Conservation (phyloP, 2,329 filamentous ascomycete genomes). For the Penicillium crustosum region DNA sequence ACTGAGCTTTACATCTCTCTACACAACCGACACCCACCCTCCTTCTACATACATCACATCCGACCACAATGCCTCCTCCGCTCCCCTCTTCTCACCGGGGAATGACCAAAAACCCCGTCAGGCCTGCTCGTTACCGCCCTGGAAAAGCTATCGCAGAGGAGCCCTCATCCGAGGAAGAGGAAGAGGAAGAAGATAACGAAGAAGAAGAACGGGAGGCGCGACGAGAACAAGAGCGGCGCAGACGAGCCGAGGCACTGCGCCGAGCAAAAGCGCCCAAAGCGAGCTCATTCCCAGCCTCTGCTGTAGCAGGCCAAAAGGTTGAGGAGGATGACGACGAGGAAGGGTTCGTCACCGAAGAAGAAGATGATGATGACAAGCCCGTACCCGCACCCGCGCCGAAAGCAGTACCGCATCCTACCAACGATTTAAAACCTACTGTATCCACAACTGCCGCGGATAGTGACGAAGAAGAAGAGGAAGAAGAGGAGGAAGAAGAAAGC, state of each 20-base stretch:
- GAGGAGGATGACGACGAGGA: conserved; percentile 52
- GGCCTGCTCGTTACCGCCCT: conserved; percentile 76
- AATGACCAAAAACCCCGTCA: conserved; percentile 89
- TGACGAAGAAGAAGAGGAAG: conserved; percentile 49
- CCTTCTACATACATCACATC: neutral
- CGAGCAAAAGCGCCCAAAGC: conserved; percentile 46
- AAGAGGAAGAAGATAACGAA: conserved; percentile 54
- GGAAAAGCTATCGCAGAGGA: conserved; percentile 67
- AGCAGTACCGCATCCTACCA: conserved; percentile 16
- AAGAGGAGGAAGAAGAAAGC: conserved; percentile 55
- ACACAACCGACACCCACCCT: neutral
- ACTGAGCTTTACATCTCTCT: neutral
- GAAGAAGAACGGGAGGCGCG: conserved; percentile 64
- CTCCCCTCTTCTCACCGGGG: conserved; percentile 52
- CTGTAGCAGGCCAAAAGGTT: conserved; percentile 28
- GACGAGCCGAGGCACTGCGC: conserved; percentile 36
- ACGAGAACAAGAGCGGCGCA: conserved; percentile 52
- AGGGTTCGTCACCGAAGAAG: conserved; percentile 61
- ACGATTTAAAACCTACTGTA: conserved; percentile 16
- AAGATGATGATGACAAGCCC: conserved; percentile 41
- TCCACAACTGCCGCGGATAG: conserved; percentile 29
- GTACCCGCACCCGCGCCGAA: conserved; percentile 13
- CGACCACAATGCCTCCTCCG: conserved; percentile 43
- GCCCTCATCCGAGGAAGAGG: conserved; percentile 51
- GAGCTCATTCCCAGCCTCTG: conserved; percentile 38